Evolutionary conservation across 805 yeast species (phyloP), one percentile per base, ranked within the genome.

Genomic region (Metschnikowia vanudenii): DNA sequence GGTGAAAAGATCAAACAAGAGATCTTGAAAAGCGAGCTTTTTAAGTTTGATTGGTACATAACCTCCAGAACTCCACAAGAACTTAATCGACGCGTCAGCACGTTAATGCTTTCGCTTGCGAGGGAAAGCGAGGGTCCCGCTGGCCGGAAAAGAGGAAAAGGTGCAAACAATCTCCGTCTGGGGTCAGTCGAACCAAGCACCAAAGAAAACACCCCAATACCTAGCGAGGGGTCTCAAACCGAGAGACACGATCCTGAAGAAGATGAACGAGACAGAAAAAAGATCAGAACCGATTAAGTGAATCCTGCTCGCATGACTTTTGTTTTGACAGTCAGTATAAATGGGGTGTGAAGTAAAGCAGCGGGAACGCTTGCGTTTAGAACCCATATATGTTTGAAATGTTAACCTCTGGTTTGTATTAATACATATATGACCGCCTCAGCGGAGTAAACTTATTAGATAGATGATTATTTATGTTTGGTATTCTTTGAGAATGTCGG

Each of bases 1-100:
- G 78, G 75, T 51, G 90, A 86, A 51, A 75, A 73, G 54, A 76
- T 87, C 30, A 85, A 82, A 58, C 81, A 79, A 42, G 90, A 84
- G 50, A 81, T 85, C 11, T 60, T 71, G 52, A 66, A 65, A 4
- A 80, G 85, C 46, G 83, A 79, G 47, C 64, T 80, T 34, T 86
- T 86, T 66, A 73, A 74, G 33, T 87, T 84, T 59, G 88, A 86
- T 53, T 87, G 90, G 85, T 87, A 76, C 58, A 75, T 87, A 56
- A 71, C 73, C 41, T 82, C 91, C 0, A 73, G 95, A 62, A 80
- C 88, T 0, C 75, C 87, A 1, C 86, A 80, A 56, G 96, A 87
- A 51, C 57, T 87, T 30, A 79, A 84, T 13, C 77, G 91, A 64
- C 74, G 96, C 57, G 76, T 82, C 9, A 82, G 75, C 37, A 84